A percentile compares a stretch with the other conserved stretches of the same genome.
Conservation (phyloP, 768 basidiomycete species). For the Pleurotus salmoneostramineus region DNA sequence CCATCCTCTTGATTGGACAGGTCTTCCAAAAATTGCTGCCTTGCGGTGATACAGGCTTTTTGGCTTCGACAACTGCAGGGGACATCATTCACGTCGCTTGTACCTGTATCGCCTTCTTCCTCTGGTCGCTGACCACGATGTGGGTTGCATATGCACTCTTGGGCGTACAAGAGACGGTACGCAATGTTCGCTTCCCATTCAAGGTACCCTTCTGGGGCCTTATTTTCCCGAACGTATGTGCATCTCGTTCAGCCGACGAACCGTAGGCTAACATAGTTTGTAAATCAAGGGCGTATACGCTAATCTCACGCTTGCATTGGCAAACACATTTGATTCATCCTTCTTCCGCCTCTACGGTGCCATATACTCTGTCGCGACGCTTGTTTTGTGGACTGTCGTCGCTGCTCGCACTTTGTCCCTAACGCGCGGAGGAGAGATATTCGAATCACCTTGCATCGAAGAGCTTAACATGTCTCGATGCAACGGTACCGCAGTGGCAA, state of each 20-base stretch:
- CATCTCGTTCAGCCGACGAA: neutral
- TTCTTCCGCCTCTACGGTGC: conserved; percentile 59
- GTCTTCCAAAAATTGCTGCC: conserved; percentile 36
- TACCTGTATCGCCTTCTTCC: conserved; percentile 41
- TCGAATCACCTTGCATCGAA: conserved; percentile 37
- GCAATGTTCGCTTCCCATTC: conserved; percentile 43
- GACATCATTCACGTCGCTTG: conserved; percentile 40
- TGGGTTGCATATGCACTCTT: conserved; percentile 58
- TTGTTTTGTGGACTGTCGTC: conserved; percentile 51
- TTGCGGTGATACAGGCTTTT: neutral
- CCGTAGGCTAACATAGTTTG: neutral
- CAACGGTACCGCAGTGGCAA: neutral
- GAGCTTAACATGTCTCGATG: conserved; percentile 20
- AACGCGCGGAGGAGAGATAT: conserved; percentile 32
- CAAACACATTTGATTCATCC: conserved; percentile 41
- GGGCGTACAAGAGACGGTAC: conserved; percentile 38
- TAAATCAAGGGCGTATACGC: conserved; percentile 57
- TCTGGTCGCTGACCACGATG: conserved; percentile 64
- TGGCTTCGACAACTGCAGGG: conserved; percentile 20
- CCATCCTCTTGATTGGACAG: conserved; percentile 52
- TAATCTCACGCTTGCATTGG: conserved; percentile 54
- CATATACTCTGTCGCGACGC: conserved; percentile 44
- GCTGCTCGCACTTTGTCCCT: conserved; percentile 35
- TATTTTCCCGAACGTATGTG: conserved; percentile 62
- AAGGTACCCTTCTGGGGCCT: conserved; percentile 61